phyloP scores from a whole-genome alignment of 148 eudicot species.

The Cornus kousa region DNA sequence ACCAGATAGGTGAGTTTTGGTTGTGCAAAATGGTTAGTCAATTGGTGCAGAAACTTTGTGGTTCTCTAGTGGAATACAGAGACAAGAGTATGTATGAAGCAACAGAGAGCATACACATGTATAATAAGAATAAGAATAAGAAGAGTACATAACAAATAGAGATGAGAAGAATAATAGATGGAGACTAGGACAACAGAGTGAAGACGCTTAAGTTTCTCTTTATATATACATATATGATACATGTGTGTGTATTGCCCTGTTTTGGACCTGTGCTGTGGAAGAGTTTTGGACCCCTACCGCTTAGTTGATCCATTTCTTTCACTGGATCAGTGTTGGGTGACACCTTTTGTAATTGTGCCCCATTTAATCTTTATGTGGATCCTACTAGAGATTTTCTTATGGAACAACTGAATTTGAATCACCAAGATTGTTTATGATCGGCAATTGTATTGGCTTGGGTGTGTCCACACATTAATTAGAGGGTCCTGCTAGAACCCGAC shows the following conservation, averaged over 20 bases:
- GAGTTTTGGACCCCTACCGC: not conserved
- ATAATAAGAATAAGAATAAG: not conserved
- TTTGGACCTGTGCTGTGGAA: no score
- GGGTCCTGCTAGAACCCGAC: not conserved
- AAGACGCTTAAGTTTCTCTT: no score
- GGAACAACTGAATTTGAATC: not conserved
- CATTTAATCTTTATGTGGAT: not conserved
- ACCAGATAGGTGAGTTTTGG: conserved; percentile 23
- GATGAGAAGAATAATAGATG: not conserved
- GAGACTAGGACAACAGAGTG: not conserved
- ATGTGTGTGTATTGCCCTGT: no score
- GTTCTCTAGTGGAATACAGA: conserved; percentile 14
- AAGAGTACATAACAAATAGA: not conserved
- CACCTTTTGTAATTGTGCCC: not conserved
- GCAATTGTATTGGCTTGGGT: not conserved
- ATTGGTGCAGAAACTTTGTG: conserved; percentile 16
- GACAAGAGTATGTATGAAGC: conserved; percentile 39
- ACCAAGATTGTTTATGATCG: not conserved
- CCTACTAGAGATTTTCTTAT: not conserved
- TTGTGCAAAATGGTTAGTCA: conserved; percentile 31
- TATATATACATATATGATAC: no score
- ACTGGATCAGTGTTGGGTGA: not conserved
- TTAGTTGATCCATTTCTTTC: not conserved
- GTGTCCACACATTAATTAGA: not conserved
- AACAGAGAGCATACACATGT: conserved; percentile 23